phyloP scores from a whole-genome alignment of 2,329 filamentous ascomycete genomes.

The Lecanicillium sp. region DNA sequence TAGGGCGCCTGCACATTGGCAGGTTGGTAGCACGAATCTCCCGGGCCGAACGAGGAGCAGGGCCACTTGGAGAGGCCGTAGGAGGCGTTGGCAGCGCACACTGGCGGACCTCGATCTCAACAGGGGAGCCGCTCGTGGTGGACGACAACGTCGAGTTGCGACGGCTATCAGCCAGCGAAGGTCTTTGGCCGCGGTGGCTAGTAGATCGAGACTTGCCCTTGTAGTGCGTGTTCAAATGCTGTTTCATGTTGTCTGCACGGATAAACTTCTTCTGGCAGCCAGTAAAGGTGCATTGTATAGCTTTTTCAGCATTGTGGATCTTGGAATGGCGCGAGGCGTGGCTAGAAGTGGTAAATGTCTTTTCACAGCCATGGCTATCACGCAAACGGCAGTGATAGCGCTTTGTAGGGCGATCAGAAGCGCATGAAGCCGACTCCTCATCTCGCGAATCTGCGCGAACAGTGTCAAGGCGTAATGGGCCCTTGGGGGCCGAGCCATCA shows the following conservation, averaged over 20 bases:
- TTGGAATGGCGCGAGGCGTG: conserved; percentile 81
- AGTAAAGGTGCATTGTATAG: conserved; percentile 56
- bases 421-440: conserved; percentile 35
- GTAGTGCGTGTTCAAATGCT: conserved; percentile 70
- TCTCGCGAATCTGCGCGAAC: conserved; percentile 42
- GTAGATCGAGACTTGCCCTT: conserved; percentile 47
- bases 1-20: conserved; percentile 37
- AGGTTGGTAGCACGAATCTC: conserved; percentile 38
- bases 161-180: conserved; percentile 22
- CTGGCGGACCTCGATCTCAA: conserved; percentile 29
- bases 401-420: conserved; percentile 46
- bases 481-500: conserved; percentile 27
- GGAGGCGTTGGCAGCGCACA: conserved; percentile 26
- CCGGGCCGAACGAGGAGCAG: conserved; percentile 25
- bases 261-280: conserved; percentile 76
- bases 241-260: conserved; percentile 81
- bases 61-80: conserved; percentile 26
- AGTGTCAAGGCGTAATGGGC: conserved; percentile 31
- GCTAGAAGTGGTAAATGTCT: conserved; percentile 77
- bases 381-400: conserved; percentile 68
- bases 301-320: conserved; percentile 76
- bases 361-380: conserved; percentile 62
- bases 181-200: conserved; percentile 23
- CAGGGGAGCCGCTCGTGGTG: conserved; percentile 10
- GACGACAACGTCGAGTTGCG: conserved; percentile 23